Base-by-base conservation (phyloP, 2,329 filamentous ascomycete genomes). In the Tolypocladium ovalisporum region DNA sequence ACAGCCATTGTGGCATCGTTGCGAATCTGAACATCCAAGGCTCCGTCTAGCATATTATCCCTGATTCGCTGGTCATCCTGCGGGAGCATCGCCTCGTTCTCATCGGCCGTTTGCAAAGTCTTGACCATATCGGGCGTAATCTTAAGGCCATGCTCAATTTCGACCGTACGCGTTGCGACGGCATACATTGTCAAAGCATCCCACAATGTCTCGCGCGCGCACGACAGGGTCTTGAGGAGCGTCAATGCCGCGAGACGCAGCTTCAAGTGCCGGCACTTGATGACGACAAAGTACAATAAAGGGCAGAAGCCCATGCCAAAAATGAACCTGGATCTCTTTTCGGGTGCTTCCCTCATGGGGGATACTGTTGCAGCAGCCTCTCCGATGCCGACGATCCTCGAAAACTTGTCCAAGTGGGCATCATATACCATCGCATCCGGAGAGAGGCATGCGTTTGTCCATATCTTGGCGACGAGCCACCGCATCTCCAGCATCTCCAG, bases 281-380 rank as follows among this genome's bases (percentile, higher is more conserved):
- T 62, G 2, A 68, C 62, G 8, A 74, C 62, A 42, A 72, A 75
- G 54, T 70, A 72, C 12, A 77, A 65, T 12, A 72, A 60, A 0
- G 74, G 71, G 3, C 67, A 62, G 35, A 71, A 75, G 0, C 73
- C 74, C 62, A 72, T 71, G 57, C 74, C 71, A n/a, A 76, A 75
- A 29, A 65, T 71, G 60, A 76, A 77, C 39, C 65, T 70, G 13
- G 66, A 40, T 1, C 56, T 54, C 2, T 12, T 37, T n/a, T n/a
- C n/a, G n/a, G n/a, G n/a, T n/a, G n/a, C n/a, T n/a, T n/a, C n/a
- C n/a, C n/a, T n/a, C 8, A 7, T 42, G 5, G 52, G 27, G 2
- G 35, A 44, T 1, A 13, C 13, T 8, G 53, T 54, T 5, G 63
- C 60, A 17, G 68, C 61, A 5, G 56, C 54, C 0, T 59, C 55